These are phyloP conservation scores for Haplographium delicatum DNA, from an alignment of 495 filamentous ascomycete genomes.

Conservation along the genomic window DNA sequence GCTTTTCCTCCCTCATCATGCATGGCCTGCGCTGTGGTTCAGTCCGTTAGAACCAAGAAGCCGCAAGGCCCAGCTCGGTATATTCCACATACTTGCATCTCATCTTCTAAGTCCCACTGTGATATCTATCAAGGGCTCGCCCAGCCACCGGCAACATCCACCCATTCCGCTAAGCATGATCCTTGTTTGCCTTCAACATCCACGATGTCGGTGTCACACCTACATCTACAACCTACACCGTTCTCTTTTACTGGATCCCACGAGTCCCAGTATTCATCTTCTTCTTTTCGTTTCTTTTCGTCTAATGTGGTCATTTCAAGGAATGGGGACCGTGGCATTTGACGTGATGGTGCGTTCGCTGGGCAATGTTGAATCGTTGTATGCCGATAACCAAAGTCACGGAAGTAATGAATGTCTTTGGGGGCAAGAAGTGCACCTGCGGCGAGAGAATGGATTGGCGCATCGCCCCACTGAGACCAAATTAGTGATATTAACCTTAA, in stretches of 20 bases:
- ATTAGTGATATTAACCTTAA: conserved; percentile 28
- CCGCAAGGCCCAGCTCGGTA: not conserved
- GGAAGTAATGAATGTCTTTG: conserved; percentile 95
- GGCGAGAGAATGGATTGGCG: conserved; percentile 95
- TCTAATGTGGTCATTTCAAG: conserved; percentile 82
- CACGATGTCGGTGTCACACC: conserved; percentile 96
- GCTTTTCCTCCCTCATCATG: conserved; percentile 3
- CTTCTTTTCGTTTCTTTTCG: conserved; percentile 81
- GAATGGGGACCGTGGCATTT: conserved; percentile 75
- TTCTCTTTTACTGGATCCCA: conserved; percentile 88
- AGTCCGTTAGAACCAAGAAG: not conserved
- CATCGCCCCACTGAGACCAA: conserved; percentile 82
- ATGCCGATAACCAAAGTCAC: conserved; percentile 96
- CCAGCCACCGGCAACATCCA: conserved; percentile 96
- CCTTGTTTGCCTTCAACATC: conserved; percentile 97
- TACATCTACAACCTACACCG: conserved; percentile 93
- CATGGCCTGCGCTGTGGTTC: not conserved
- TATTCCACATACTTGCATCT: not conserved
- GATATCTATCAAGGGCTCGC: conserved; percentile 42
- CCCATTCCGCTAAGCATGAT: conserved; percentile 94
- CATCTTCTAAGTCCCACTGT: not conserved
- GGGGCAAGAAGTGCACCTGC: conserved; percentile 82
- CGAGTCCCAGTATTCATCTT: conserved; percentile 94
- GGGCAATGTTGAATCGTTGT: conserved; percentile 99
- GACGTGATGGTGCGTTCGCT: conserved; percentile 87